Evolutionary conservation across 768 basidiomycete genomes (phyloP), one percentile per base, ranked within the genome.

Genomic region (Ramaria sp.): DNA sequence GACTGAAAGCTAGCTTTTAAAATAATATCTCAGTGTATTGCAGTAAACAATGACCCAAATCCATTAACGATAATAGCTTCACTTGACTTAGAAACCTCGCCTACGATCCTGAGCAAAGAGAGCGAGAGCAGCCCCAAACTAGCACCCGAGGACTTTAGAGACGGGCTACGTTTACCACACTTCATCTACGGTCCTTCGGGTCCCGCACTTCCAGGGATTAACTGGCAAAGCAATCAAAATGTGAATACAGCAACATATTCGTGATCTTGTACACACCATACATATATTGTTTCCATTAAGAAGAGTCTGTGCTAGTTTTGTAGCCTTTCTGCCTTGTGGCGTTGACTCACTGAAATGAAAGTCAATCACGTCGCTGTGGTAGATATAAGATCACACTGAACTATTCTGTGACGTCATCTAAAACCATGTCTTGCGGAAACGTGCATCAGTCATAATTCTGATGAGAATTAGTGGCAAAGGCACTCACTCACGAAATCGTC

Each of bases 401-500:
- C 95, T 85, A 96, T 72, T 99, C 95, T 5, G 82, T 94, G 7
- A 98, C 95, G 61, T 99, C 93, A 65, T 98, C 91, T 51, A 99
- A 70, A 5, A 94, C 91, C 85, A 94, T 90, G 65, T 92, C 89
- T 92, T 51, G 25, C 20, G n/a, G 30, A 13, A 30, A 39, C 16
- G 39, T 10, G n/a, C 20, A 22, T 41, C 39, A 41, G 8, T n/a
- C 13, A 25, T 20, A 18, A 39, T 16, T 37, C 36, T 18, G 12
- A 52, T 55, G 28, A 9, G 25, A 45, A 5, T 16, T 30, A 7
- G 28, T 18, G 28, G 32, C 18, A 30, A 10, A 13, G 25, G 3
- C 16, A 94, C 95, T 78, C 67, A 97, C 95, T 99, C 69, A 99
- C 95, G 68, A 95, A 99, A 70, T 99, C 95, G 66, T 99, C 95